Base-by-base conservation (phyloP, 371 early-diverging fungal species). In the Fennellomyces sp. region DNA sequence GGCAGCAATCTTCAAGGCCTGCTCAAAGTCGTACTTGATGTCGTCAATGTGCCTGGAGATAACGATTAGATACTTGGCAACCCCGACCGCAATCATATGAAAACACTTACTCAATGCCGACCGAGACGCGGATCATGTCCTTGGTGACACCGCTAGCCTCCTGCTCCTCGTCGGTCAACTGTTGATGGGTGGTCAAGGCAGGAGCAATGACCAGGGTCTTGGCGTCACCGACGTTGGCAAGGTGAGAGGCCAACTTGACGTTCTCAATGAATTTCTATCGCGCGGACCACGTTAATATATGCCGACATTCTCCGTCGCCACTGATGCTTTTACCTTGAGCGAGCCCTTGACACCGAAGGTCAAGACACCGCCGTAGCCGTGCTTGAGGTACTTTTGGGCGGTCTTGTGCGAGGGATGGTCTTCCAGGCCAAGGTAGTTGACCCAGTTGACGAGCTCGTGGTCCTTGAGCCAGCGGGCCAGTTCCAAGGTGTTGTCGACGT, bases 141-240 rank as follows among this genome's bases (percentile, higher is more conserved):
- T 88, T 81, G 28, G 90, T 87, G 11, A 93, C 92, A 52, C 96
- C 96, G 8, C 89, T 68, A 7, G 88, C 69, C 11, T 63, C 54
- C 64, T 94, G 93, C 70, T 95, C 94, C 49, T 86, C 86, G 55
- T 89, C 88, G 2, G 83, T 80, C 50, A 95, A 75, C 72, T 94
- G 95, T 64, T 88, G 91, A 69, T 95, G 95, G 0, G 94, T 94
- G 2, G 96, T 94, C 11, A 86, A 65, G 11, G 92, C 78, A 13
- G 96, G 93, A 33, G 93, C 88, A 62, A 94, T 92, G 31, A 91
- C 91, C 42, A 95, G 76, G 0, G 95, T 94, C 64, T 91, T 86
- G 6, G 92, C 88, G 68, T 95, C 96, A 45, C 96, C 96, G 15
- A 95, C 93, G 61, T 95, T 95, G 54, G 94, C 96, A 36, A 95